Evolutionary conservation across 2,329 filamentous ascomycete species (phyloP).

Genomic region (Sclerotinia minor): DNA sequence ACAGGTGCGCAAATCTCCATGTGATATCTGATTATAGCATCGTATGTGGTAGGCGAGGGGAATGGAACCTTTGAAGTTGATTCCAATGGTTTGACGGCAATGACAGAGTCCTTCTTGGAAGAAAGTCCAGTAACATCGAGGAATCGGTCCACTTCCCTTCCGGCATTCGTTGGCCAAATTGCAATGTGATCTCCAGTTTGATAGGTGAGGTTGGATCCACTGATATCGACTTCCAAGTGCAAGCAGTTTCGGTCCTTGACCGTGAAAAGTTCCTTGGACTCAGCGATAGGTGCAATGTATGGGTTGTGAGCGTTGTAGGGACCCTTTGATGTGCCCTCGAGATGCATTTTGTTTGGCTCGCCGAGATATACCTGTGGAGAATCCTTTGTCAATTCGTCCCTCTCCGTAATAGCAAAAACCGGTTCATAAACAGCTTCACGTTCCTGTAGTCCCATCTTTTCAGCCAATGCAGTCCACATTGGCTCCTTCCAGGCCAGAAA

Average conservation of each 20-base stretch:
- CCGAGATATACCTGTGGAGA: conserved; percentile 86
- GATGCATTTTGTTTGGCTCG: conserved; percentile 94
- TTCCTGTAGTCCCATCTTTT: conserved; percentile 87
- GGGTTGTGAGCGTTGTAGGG: conserved; percentile 97
- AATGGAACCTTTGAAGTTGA: conserved; percentile 97
- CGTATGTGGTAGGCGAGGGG: conserved; percentile 94
- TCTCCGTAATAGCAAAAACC: conserved; percentile 78
- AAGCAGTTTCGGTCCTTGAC: conserved; percentile 91
- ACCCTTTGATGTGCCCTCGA: conserved; percentile 78
- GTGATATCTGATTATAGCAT: conserved; percentile 90
- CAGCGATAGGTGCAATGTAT: conserved; percentile 88
- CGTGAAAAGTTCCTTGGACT: conserved; percentile 88
- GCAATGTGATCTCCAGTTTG: conserved; percentile 97
- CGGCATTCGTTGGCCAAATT: conserved; percentile 94
- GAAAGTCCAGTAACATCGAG: conserved; percentile 73
- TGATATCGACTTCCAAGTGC: conserved; percentile 92
- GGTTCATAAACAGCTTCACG: conserved; percentile 96
- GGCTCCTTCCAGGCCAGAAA: conserved; percentile 99
- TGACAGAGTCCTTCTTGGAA: conserved; percentile 76
- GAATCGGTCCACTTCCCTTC: conserved; percentile 88
- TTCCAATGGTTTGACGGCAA: conserved; percentile 88
- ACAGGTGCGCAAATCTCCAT: conserved; percentile 95
- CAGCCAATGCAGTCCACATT: conserved; percentile 87
- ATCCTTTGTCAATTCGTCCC: conserved; percentile 70
- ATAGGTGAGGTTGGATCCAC: conserved; percentile 85